Percentiles rank a stretch among this genome's conserved stretches.
Evolutionary conservation across 2,329 filamentous ascomycete genomes (phyloP).

Genomic region (Capronia coronata): DNA sequence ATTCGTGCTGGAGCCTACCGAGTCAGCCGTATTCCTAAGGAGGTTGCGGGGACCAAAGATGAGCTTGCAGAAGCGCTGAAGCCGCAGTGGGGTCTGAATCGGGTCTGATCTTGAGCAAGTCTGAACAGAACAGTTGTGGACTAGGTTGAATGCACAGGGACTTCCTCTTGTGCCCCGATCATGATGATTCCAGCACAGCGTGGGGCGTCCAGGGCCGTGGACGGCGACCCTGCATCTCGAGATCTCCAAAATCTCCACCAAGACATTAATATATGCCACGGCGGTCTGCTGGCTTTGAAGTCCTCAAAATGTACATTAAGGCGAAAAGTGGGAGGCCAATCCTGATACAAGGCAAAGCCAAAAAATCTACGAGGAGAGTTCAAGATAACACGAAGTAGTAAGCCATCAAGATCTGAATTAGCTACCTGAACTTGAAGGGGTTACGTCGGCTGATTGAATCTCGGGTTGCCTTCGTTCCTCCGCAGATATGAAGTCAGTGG

Average conservation of each 20-base stretch:
- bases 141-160: too few species aligned
- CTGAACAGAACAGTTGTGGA: too few species aligned
- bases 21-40: conserved; percentile 74
- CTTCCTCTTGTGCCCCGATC: background rate
- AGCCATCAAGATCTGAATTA: too few species aligned
- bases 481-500: too few species aligned
- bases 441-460: too few species aligned
- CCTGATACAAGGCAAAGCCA: background rate
- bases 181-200: conserved; percentile 16
- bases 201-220: conserved; percentile 8
- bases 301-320: background rate
- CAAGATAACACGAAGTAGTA: too few species aligned
- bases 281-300: background rate
- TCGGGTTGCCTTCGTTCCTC: too few species aligned
- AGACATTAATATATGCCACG: too few species aligned
- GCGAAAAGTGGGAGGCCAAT: background rate
- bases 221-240: background rate
- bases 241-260: too few species aligned
- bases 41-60: conserved; percentile 70
- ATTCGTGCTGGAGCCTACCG: conserved; percentile 79
- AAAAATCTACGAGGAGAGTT: background rate
- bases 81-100: conserved; percentile 50
- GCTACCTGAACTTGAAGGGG: too few species aligned
- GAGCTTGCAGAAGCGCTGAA: conserved; percentile 56
- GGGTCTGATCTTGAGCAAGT: conserved; percentile 16